Evolutionary conservation across 2,329 filamentous ascomycete species (phyloP).

Genomic region (Fusarium heterosporum): DNA sequence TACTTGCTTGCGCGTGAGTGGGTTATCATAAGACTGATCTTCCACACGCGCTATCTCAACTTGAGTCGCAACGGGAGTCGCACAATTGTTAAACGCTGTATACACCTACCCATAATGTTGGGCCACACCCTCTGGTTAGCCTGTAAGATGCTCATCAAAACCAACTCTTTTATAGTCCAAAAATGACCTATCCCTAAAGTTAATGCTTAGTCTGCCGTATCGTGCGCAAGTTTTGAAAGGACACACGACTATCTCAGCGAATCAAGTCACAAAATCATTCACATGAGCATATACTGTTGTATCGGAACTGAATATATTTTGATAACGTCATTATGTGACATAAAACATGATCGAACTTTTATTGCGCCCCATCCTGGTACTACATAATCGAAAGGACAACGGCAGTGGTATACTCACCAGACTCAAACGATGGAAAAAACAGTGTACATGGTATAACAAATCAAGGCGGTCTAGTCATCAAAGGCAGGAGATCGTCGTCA

Average conservation of each 20-base stretch:
- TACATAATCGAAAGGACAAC: slow-evolving; percentile 42
- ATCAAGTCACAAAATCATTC: slow-evolving; percentile 23
- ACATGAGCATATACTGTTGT: background rate
- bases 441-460: slow-evolving; percentile 35
- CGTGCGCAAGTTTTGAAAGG: background rate
- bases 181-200: slow-evolving; percentile 16
- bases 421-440: slow-evolving; percentile 41
- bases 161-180: slow-evolving; percentile 1
- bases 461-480: slow-evolving; percentile 31
- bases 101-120: slow-evolving; percentile 18
- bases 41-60: slow-evolving; percentile 25
- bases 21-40: slow-evolving; percentile 25
- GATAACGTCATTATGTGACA: slow-evolving; percentile 19
- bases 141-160: too few relatives aligned
- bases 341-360: slow-evolving; percentile 46
- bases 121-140: slow-evolving; percentile 3
- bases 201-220: slow-evolving; percentile 8
- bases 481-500: slow-evolving; percentile 34
- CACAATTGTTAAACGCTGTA: slow-evolving; percentile 5
- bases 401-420: slow-evolving; percentile 47
- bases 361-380: slow-evolving; percentile 44
- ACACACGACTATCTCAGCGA: slow-evolving; percentile 20
- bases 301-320: background rate
- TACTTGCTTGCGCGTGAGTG: slow-evolving; percentile 30
- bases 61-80: slow-evolving; percentile 11